Conservation (phyloP, 2,329 filamentous ascomycete species). For the Colletotrichum coccodes region DNA sequence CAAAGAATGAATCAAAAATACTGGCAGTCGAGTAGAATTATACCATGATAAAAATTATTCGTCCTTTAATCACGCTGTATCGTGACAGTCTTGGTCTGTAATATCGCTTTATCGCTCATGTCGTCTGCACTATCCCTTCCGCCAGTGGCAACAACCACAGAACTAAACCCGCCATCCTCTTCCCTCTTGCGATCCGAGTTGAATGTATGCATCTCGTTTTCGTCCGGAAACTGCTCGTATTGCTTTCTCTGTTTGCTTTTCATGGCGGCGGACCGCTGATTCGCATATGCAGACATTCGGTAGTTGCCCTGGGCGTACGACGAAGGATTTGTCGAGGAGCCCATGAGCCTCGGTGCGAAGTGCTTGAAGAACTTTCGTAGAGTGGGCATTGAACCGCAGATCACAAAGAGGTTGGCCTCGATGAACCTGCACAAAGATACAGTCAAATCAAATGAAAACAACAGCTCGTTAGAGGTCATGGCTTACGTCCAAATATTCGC, state of each 20-base stretch:
- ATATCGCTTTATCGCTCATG: conserved; percentile 39
- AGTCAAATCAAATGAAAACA: too few species aligned
- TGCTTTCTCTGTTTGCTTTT: conserved; percentile 9
- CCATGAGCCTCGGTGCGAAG: conserved; percentile 45
- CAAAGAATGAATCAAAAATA: too few species aligned
- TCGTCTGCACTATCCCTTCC: conserved; percentile 32
- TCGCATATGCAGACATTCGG: neutral
- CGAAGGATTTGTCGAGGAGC: conserved; percentile 17
- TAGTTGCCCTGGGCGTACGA: neutral
- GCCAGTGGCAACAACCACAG: conserved; percentile 17
- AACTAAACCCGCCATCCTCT: conserved; percentile 17
- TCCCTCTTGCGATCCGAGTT: conserved; percentile 5
- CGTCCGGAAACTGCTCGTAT: conserved; percentile 21
- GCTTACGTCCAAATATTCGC: conserved; percentile 31
- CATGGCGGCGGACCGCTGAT: neutral
- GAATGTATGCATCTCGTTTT: conserved; percentile 21
- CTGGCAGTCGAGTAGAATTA: neutral
- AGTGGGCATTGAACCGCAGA: conserved; percentile 52
- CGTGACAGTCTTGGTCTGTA: conserved; percentile 38
- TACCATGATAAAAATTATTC: neutral
- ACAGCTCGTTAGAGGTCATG: fast-evolving
- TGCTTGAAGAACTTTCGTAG: conserved; percentile 51
- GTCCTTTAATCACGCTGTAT: conserved; percentile 20
- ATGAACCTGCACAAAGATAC: conserved; percentile 38
- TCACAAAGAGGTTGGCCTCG: conserved; percentile 52